These are phyloP conservation scores for Neonothopanus nambi DNA, from an alignment of 1,284 basidiomycete genomes.

Conservation along the genomic window DNA sequence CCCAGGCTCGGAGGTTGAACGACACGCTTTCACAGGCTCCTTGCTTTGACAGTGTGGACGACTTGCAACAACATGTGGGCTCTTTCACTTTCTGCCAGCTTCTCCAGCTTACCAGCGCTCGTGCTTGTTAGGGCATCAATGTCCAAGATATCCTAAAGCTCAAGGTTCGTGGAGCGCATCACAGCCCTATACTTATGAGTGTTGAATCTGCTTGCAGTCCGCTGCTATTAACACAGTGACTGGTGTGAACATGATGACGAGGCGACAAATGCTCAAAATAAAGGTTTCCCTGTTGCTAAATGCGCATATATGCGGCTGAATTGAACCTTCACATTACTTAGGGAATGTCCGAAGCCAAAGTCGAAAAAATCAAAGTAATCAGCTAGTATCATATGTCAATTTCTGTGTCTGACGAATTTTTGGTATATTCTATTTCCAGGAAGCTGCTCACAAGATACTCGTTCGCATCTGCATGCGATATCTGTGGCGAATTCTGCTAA, in stretches of 20 bases:
- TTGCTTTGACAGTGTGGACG: slow-evolving; percentile 81
- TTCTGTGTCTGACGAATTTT: neutral
- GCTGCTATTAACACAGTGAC: slow-evolving; percentile 79
- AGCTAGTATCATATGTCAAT: slow-evolving; percentile 6
- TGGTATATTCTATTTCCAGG: slow-evolving; percentile 57
- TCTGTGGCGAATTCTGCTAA: slow-evolving; percentile 2
- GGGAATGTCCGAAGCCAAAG: slow-evolving; percentile 90
- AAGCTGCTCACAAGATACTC: slow-evolving; percentile 83
- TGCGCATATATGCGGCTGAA: slow-evolving; percentile 16
- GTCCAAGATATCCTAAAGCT: slow-evolving; percentile 92
- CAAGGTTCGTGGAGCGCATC: slow-evolving; percentile 52
- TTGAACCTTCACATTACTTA: slow-evolving; percentile 33
- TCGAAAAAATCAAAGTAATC: slow-evolving; percentile 89
- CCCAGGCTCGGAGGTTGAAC: no score
- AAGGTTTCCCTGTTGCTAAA: slow-evolving; percentile 54
- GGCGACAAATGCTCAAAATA: slow-evolving; percentile 86
- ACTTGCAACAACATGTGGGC: slow-evolving; percentile 83
- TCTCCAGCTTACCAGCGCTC: slow-evolving; percentile 11
- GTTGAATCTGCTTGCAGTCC: slow-evolving; percentile 38
- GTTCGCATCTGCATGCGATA: slow-evolving; percentile 38
- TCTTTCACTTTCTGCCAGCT: slow-evolving; percentile 11
- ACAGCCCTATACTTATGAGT: neutral
- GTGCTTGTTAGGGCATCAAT: slow-evolving; percentile 75
- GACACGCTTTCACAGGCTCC: slow-evolving; percentile 38
- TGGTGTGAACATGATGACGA: slow-evolving; percentile 83